These are phyloP conservation scores for Ophiostoma angusticollis DNA, from an alignment of 2,329 filamentous ascomycete genomes.

Conservation along the genomic window DNA sequence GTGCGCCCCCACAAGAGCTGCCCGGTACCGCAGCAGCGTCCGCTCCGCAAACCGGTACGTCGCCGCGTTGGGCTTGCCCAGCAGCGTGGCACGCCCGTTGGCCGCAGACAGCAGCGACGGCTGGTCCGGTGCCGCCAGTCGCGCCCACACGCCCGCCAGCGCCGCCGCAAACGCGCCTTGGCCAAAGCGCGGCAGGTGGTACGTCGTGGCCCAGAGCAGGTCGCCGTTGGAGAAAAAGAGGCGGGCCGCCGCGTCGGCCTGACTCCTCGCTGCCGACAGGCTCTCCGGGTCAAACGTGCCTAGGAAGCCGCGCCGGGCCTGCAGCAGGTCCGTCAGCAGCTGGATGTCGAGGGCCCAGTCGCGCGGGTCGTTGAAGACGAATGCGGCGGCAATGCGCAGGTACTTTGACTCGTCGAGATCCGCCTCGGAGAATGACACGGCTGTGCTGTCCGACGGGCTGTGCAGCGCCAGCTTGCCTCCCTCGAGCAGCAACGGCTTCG, in stretches of 20 bases:
- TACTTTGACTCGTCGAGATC: slow-evolving; percentile 36
- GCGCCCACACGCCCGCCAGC: slow-evolving; percentile 65
- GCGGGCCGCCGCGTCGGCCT: slow-evolving; percentile 53
- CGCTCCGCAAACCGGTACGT: slow-evolving; percentile 81
- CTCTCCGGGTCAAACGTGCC: slow-evolving; percentile 55
- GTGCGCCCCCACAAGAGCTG: slow-evolving; percentile 27
- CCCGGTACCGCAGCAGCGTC: slow-evolving; percentile 50
- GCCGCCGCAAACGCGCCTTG: slow-evolving; percentile 84
- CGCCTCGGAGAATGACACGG: background rate
- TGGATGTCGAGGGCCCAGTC: slow-evolving; percentile 91
- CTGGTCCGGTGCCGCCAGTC: slow-evolving; percentile 56
- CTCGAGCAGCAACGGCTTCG: slow-evolving; percentile 30
- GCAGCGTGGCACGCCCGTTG: slow-evolving; percentile 40
- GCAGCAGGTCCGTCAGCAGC: slow-evolving; percentile 68
- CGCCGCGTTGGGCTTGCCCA: slow-evolving; percentile 68
- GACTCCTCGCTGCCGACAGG: slow-evolving; percentile 36
- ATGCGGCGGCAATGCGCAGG: slow-evolving; percentile 63
- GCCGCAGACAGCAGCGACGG: slow-evolving; percentile 29
- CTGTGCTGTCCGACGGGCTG: too few species aligned
- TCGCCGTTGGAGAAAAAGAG: slow-evolving; percentile 88
- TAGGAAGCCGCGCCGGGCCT: slow-evolving; percentile 65
- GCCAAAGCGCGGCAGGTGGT: slow-evolving; percentile 75
- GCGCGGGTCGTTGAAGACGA: slow-evolving; percentile 90
- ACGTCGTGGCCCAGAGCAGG: slow-evolving; percentile 74
- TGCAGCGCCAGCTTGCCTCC: slow-evolving; percentile 22